Conservation (phyloP, 306 rosid species). For the Canavalia ensiformis region DNA sequence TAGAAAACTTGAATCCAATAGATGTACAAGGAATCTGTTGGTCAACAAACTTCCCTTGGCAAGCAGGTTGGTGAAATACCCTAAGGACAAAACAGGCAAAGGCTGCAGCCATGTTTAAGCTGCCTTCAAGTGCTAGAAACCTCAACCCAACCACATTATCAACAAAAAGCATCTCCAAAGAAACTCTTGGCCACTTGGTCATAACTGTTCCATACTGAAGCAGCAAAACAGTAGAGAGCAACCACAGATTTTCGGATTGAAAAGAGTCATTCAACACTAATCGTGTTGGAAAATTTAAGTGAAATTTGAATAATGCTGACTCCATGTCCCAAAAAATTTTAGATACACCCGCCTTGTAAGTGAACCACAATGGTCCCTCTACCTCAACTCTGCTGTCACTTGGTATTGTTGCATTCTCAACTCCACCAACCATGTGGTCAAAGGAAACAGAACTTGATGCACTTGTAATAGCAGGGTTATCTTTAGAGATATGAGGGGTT, state of each 20-base stretch:
- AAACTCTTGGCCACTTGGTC: constrained; percentile 79
- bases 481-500: constrained; percentile 49
- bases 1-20: constrained; percentile 79
- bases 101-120: constrained; percentile 74
- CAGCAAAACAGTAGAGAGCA: constrained; percentile 60
- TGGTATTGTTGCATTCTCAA: constrained; percentile 46
- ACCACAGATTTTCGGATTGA: constrained; percentile 59
- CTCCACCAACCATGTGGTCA: constrained; percentile 43
- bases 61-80: constrained; percentile 63
- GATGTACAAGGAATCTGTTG: constrained; percentile 83
- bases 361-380: constrained; percentile 65
- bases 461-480: constrained; percentile 41
- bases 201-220: constrained; percentile 67
- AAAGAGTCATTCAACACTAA: constrained; percentile 53
- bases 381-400: constrained; percentile 49
- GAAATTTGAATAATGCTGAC: constrained; percentile 59
- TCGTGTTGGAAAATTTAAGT: constrained; percentile 56
- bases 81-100: constrained; percentile 68
- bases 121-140: constrained; percentile 83
- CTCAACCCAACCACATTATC: constrained; percentile 90
- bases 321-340: constrained; percentile 56
- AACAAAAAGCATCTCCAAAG: constrained; percentile 88
- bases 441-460: constrained; percentile 50
- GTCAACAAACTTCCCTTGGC: constrained; percentile 60
- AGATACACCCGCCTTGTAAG: constrained; percentile 63